phyloP scores from a whole-genome alignment of 2,329 filamentous ascomycete genomes.

The Coleophoma eucalyptorum region DNA sequence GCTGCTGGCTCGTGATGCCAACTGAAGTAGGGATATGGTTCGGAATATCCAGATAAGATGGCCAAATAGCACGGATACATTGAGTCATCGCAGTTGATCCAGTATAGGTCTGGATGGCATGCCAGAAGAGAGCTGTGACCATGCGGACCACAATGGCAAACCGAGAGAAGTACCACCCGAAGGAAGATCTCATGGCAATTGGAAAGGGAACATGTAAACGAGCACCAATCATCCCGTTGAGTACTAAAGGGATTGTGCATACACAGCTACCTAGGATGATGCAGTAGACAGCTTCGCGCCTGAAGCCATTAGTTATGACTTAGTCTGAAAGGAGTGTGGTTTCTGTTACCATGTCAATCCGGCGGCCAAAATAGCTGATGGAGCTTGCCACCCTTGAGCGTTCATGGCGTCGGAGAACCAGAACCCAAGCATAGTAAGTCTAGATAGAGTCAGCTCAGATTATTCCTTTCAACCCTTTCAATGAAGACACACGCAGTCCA shows the following conservation, averaged over 20 bases:
- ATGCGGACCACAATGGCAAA: constrained; percentile 34
- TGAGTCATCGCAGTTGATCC: constrained; percentile 32
- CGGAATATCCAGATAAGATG: constrained; percentile 44
- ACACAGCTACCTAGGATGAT: constrained; percentile 59
- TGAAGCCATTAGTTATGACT: background rate
- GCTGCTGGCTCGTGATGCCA: constrained; percentile 52
- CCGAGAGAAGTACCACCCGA: constrained; percentile 39
- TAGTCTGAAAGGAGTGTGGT: background rate
- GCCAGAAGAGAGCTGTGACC: constrained; percentile 24
- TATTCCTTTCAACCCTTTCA: background rate
- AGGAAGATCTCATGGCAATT: constrained; percentile 37
- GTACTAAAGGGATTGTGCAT: constrained; percentile 41
- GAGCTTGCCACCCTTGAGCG: constrained; percentile 40
- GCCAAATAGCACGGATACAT: constrained; percentile 47
- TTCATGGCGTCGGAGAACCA: constrained; percentile 42
- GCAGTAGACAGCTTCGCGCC: constrained; percentile 20
- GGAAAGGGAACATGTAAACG: constrained; percentile 42
- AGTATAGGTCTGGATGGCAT: constrained; percentile 23
- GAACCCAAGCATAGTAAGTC: constrained; percentile 33
- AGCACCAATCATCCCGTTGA: constrained; percentile 43
- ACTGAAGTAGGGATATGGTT: constrained; percentile 44
- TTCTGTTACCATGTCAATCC: constrained; percentile 35
- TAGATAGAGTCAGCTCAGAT: background rate
- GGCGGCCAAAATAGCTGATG: constrained; percentile 40
- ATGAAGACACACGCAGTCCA: constrained; percentile 31